Evolutionary conservation across 352 stramenopile genomes (phyloP), one percentile per base, ranked within the genome.

Genomic region (Phytophthora quininea): DNA sequence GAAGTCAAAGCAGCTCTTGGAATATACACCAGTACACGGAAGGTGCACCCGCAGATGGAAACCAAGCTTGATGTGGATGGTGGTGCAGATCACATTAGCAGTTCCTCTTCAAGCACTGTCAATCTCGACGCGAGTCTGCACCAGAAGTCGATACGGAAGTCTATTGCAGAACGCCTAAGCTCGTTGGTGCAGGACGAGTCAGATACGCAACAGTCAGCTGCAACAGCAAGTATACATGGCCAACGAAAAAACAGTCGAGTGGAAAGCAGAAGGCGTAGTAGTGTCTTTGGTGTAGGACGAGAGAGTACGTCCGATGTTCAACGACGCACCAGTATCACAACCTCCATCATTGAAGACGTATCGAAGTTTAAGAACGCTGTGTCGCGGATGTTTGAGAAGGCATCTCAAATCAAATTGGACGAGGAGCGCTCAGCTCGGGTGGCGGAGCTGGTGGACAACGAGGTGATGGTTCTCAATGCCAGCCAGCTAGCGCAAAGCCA

Each of bases 391-490:
- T 60, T 86, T 27, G 75, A 86, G 15, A 85, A 84, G 43, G 46
- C 66, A 12, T 62, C 65, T 3, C 49, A 63, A 4, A 74, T 77
- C 24, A 66, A 73, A 8, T 31, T 76, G 4, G 69, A 89, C 45
- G 73, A 86, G 31, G 58, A 67, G 6, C 64, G 74, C 2, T 66
- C 77, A 53, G 74, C 76, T 0, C 74, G 80, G 50, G 77, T 89
- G 1, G 73, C 80, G 4, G 80, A 87, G 29, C 71, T 89, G 2
- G 72, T 89, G 48, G 72, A 86, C 58, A 85, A 78, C 30, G 80
- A 89, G 24, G 78, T 87, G 31, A 82, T 89, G 71, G 74, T 89
- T 19, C 55, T 89, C 11, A 87, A 89, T 62, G 73, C 82, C 1
- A 76, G 71, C 24, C 80, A 91, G 50, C 65, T 91, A 29, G 78